Evolutionary conservation across 1,284 basidiomycete species (phyloP).

Genomic region (Quambalaria eucalypti): DNA sequence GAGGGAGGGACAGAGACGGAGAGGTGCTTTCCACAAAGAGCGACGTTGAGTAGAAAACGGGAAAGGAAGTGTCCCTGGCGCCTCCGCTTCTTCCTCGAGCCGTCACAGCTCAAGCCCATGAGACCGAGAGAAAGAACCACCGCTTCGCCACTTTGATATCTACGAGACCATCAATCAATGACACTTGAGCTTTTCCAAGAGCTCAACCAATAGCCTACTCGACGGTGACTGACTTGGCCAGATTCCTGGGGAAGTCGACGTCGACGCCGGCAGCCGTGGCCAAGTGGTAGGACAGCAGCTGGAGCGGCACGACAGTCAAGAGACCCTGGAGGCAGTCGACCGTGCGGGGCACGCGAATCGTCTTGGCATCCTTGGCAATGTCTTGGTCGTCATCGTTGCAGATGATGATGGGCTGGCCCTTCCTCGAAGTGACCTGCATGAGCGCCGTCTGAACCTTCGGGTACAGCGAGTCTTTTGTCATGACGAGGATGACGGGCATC

Average conservation of each 20-base stretch:
- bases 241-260: slow-evolving; percentile 95
- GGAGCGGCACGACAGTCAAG: slow-evolving; percentile 91
- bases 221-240: slow-evolving; percentile 52
- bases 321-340: slow-evolving; percentile 92
- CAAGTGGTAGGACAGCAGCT: slow-evolving; percentile 91
- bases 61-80: too few relatives aligned
- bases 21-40: too few relatives aligned
- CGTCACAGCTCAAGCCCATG: too few relatives aligned
- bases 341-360: slow-evolving; percentile 68
- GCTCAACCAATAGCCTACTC: too few relatives aligned
- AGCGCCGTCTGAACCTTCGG: slow-evolving; percentile 96
- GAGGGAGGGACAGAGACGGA: too few relatives aligned
- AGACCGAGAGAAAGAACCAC: too few relatives aligned
- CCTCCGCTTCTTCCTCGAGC: too few relatives aligned
- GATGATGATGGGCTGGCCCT: slow-evolving; percentile 85
- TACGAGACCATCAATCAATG: too few relatives aligned
- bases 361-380: slow-evolving; percentile 64
- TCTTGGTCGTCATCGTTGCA: slow-evolving; percentile 87
- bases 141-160: too few relatives aligned
- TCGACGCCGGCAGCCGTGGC: slow-evolving; percentile 91
- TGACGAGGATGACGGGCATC: slow-evolving; percentile 75
- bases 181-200: too few relatives aligned
- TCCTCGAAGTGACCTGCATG: slow-evolving; percentile 90
- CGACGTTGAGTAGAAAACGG: too few relatives aligned
- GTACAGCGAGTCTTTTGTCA: slow-evolving; percentile 97